Evolutionary conservation across 441 rosid species (phyloP).

Genomic region (Aleurites moluccanus): DNA sequence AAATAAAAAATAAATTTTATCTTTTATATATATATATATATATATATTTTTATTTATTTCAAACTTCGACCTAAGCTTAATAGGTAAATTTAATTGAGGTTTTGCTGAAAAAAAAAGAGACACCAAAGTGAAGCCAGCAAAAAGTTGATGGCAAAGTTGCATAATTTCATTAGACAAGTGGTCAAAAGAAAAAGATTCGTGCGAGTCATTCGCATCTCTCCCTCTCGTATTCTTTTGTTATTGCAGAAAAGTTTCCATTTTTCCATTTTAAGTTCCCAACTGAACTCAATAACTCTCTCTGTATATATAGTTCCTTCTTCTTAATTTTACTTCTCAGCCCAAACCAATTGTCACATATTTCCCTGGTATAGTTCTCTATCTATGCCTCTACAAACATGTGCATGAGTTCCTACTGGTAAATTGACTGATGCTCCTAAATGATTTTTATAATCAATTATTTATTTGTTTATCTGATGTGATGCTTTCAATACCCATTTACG

Average conservation of each 20-base stretch:
- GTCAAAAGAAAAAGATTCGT: slow-evolving; percentile 39
- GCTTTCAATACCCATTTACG: too few species aligned
- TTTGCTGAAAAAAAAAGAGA: neutral
- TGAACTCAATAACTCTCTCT: neutral
- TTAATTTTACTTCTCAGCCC: neutral
- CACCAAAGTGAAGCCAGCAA: neutral
- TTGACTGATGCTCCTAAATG: neutral
- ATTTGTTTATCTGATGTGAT: neutral
- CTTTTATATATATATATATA: too few species aligned
- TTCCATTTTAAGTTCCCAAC: neutral
- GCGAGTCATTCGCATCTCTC: slow-evolving; percentile 32
- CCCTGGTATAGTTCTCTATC: neutral
- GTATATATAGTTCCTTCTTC: neutral
- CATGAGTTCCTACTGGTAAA: neutral
- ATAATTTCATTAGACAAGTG: neutral
- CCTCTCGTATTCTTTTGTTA: slow-evolving; percentile 9
- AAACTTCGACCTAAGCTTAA: too few species aligned
- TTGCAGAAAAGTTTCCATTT: neutral
- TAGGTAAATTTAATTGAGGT: neutral
- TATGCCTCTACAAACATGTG: neutral
- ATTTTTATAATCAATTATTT: neutral
- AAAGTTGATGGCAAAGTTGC: neutral
- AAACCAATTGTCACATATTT: neutral
- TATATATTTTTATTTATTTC: too few species aligned
- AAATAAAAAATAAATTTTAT: too few species aligned